Conservation (phyloP, 139 green algal genomes). For the Bryopsis sp. region DNA sequence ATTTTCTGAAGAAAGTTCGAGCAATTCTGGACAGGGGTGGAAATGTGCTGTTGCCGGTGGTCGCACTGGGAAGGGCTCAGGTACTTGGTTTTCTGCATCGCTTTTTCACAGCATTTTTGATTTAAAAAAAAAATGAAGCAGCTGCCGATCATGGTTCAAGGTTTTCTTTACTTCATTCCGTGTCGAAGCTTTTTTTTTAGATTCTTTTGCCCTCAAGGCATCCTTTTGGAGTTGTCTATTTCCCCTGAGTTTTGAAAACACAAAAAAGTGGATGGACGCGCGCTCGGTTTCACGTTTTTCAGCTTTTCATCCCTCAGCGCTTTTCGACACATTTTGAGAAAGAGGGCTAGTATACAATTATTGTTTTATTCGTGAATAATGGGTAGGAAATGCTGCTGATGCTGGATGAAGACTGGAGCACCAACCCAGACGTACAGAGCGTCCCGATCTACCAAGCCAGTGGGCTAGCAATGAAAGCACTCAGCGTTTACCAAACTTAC, state of each 20-base stretch:
- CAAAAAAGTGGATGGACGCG: too few species aligned
- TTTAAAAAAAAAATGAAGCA: too few species aligned
- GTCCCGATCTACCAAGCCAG: constrained; percentile 90
- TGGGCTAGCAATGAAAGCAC: constrained; percentile 58
- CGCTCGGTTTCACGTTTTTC: too few species aligned
- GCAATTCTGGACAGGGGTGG: constrained; percentile 66
- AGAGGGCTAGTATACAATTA: too few species aligned
- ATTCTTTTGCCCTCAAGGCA: too few species aligned
- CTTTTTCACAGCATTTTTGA: too few species aligned
- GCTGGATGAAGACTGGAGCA: constrained; percentile 91
- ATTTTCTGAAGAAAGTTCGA: constrained; percentile 65
- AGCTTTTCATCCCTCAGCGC: too few species aligned
- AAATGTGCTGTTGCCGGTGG: constrained; percentile 86
- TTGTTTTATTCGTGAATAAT: too few species aligned
- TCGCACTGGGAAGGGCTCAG: constrained; percentile 90
- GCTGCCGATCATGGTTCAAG: too few species aligned
- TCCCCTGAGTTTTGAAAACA: too few species aligned
- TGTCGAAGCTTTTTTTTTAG: background rate
- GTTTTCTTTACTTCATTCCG: background rate
- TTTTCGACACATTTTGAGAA: background rate
- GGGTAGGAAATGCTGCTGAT: constrained; percentile 95
- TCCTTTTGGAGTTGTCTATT: too few species aligned
- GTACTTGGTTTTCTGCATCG: too few species aligned
- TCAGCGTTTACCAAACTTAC: constrained; percentile 88
- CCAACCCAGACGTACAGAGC: constrained; percentile 66